A percentile compares a stretch with the other conserved stretches of the same genome.
These are phyloP conservation scores for Talaromyces sp. DNA, from an alignment of 2,329 filamentous ascomycete species.

Conservation along the genomic window DNA sequence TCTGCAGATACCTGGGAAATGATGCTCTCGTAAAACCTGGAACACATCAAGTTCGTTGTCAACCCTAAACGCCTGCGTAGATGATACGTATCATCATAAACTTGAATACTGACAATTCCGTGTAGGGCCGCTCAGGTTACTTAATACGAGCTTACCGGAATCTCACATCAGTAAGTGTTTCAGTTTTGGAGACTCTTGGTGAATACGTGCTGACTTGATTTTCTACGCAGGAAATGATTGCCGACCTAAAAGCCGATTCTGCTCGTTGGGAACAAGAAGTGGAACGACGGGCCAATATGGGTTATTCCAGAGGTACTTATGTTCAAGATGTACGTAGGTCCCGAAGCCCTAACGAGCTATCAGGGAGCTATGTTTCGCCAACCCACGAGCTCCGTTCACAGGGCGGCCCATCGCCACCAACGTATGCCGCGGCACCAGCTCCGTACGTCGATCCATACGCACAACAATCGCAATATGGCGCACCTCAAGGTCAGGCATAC, in stretches of 20 bases:
- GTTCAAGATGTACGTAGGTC: conserved; percentile 34
- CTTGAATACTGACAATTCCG: conserved; percentile 2
- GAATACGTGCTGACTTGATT: conserved; percentile 11
- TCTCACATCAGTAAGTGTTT: conserved; percentile 62
- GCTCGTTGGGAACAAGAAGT: conserved; percentile 47
- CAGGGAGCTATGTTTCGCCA: conserved; percentile 34
- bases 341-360: conserved; percentile 34
- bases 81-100: background rate
- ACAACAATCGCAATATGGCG: conserved; percentile 29
- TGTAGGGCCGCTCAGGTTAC: conserved; percentile 61
- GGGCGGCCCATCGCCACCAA: conserved; percentile 33
- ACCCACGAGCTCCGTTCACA: conserved; percentile 35
- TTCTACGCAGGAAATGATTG: conserved; percentile 48
- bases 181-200: conserved; percentile 11
- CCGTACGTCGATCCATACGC: conserved; percentile 35
- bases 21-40: conserved; percentile 74
- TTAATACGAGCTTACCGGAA: conserved; percentile 76
- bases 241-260: conserved; percentile 51
- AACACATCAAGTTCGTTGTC: conserved; percentile 61
- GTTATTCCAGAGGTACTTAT: conserved; percentile 39
- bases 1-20: conserved; percentile 77
- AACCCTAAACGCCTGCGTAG: conserved; percentile 18
- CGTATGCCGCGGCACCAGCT: conserved; percentile 31
- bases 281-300: conserved; percentile 35
- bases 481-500: conserved; percentile 33